phyloP scores from a whole-genome alignment of 768 basidiomycete species.

The Gloeophyllum trabeum region DNA sequence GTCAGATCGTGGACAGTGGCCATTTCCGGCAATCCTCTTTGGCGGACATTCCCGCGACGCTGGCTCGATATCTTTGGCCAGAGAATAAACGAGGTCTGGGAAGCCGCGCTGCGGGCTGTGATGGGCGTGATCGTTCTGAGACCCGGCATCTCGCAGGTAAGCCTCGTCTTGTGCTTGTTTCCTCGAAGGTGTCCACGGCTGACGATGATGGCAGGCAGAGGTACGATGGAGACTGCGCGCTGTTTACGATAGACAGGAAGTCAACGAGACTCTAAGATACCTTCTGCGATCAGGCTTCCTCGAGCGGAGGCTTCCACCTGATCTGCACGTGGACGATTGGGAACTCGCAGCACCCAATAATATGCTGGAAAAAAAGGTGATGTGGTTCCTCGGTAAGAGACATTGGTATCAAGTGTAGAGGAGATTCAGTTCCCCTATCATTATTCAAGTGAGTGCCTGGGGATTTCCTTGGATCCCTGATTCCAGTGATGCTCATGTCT shows the following conservation, averaged over 20 bases:
- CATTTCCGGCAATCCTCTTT: conserved; percentile 27
- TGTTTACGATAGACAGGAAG: conserved; percentile 69
- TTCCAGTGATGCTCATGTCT: no score
- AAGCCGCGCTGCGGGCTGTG: conserved; percentile 59
- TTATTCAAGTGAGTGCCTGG: no score
- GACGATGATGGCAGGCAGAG: conserved; percentile 35
- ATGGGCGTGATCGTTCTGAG: conserved; percentile 54
- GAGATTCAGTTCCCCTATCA: no score
- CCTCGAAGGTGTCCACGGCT: not conserved
- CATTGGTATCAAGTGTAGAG: conserved; percentile 58
- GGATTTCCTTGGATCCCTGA: no score
- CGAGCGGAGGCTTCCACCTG: conserved; percentile 17
- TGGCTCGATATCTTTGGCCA: conserved; percentile 68
- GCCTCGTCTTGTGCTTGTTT: not conserved
- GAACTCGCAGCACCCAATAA: conserved; percentile 31
- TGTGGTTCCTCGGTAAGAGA: conserved; percentile 45
- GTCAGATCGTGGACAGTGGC: conserved; percentile 45
- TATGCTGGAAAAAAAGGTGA: conserved; percentile 35
- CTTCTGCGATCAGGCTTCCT: conserved; percentile 44
- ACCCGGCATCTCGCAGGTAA: conserved; percentile 62
- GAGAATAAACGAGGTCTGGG: conserved; percentile 54
- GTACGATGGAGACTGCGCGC: conserved; percentile 60
- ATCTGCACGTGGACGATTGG: conserved; percentile 7
- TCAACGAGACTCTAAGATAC: conserved; percentile 46
- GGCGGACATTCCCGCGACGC: conserved; percentile 50